phyloP scores from a whole-genome alignment of 805 yeast genomes.

The Millerozyma acaciae region DNA sequence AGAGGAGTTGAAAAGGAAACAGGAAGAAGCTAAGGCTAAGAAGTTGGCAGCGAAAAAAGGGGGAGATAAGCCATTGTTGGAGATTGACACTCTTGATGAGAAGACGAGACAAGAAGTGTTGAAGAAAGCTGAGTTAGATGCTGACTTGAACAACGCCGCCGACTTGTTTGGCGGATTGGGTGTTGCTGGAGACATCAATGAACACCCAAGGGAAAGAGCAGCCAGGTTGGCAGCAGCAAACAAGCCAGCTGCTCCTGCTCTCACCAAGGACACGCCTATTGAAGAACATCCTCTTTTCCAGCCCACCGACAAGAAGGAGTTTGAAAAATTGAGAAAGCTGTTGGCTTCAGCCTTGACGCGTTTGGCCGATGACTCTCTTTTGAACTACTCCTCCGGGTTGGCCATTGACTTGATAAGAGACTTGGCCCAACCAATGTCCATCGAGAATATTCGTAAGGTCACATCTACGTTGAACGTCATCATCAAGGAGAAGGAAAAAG shows the following conservation, averaged over 20 bases:
- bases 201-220: slow-evolving; percentile 49
- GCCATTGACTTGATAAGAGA: slow-evolving; percentile 87
- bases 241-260: slow-evolving; percentile 26
- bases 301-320: slow-evolving; percentile 73
- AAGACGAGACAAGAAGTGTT: slow-evolving; percentile 70
- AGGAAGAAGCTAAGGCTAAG: slow-evolving; percentile 46
- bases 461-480: slow-evolving; percentile 78
- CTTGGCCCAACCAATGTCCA: slow-evolving; percentile 70
- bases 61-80: slow-evolving; percentile 40
- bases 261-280: slow-evolving; percentile 62
- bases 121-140: slow-evolving; percentile 73
- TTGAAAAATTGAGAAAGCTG: slow-evolving; percentile 45
- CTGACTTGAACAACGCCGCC: slow-evolving; percentile 91
- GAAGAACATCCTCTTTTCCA: slow-evolving; percentile 78
- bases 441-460: slow-evolving; percentile 82
- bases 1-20: slow-evolving; percentile 43
- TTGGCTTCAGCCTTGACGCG: slow-evolving; percentile 20
- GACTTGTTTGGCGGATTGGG: slow-evolving; percentile 78
- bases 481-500: slow-evolving; percentile 80
- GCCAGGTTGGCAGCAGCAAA: slow-evolving; percentile 45
- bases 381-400: slow-evolving; percentile 69
- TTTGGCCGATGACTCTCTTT: slow-evolving; percentile 51
- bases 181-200: slow-evolving; percentile 43
- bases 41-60: slow-evolving; percentile 39
- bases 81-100: slow-evolving; percentile 68